Evolutionary conservation across 306 rosid species (phyloP).

Genomic region (Citrullus mucosospermus): DNA sequence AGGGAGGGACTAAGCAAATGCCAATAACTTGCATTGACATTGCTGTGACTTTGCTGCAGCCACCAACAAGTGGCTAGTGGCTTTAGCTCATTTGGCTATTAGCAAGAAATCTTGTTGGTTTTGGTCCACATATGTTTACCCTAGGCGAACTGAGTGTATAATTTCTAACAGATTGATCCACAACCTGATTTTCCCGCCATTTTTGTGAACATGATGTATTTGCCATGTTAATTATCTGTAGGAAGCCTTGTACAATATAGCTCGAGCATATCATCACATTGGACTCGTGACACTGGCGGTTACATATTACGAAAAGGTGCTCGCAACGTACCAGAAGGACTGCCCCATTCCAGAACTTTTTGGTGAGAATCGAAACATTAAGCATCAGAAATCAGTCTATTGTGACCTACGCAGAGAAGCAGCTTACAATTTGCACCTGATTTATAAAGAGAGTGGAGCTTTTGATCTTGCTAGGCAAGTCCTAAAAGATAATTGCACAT

Average conservation of each 20-base stretch:
- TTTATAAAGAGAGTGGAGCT: conserved; percentile 78
- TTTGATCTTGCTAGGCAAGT: conserved; percentile 81
- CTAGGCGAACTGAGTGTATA: not conserved
- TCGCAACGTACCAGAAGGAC: conserved; percentile 49
- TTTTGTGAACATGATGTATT: not conserved
- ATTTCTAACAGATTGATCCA: not conserved
- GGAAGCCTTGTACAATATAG: conserved; percentile 80
- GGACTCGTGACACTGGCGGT: conserved; percentile 67
- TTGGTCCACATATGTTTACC: not conserved
- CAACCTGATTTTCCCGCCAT: not conserved
- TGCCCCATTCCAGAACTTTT: conserved; percentile 58
- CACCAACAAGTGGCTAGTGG: not conserved
- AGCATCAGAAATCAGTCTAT: conserved; percentile 36
- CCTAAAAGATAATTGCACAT: conserved; percentile 56
- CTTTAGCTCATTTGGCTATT: not conserved
- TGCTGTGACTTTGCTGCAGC: not conserved
- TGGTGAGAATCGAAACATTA: conserved; percentile 28
- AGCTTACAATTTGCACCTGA: conserved; percentile 73
- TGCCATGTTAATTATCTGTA: conserved; percentile 6
- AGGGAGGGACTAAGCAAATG: not conserved
- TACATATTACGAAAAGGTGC: conserved; percentile 54
- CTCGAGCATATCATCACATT: conserved; percentile 74
- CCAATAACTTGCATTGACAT: not conserved
- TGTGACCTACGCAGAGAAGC: conserved; percentile 85
- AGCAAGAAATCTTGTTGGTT: not conserved